Percentiles rank a stretch among this genome's conserved stretches.
These are phyloP conservation scores for Leccinum ochraceum DNA, from an alignment of 768 basidiomycete species.

Conservation along the genomic window DNA sequence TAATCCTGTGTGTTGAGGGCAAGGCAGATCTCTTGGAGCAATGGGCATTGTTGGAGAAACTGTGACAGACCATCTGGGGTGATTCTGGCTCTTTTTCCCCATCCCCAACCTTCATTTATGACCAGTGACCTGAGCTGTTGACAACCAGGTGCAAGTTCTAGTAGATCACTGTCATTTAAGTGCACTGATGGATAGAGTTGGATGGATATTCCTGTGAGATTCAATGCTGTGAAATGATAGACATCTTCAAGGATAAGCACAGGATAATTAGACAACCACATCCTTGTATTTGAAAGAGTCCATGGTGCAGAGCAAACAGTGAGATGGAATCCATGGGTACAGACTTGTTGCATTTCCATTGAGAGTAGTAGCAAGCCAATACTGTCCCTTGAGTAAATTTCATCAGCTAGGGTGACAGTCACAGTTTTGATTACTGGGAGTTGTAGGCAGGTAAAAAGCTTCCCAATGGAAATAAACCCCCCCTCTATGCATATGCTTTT, in stretches of 20 bases:
- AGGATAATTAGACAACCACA: background rate
- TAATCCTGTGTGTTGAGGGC: background rate
- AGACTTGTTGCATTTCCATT: background rate
- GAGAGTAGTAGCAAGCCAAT: background rate
- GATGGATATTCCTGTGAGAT: background rate
- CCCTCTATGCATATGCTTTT: background rate
- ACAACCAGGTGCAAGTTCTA: background rate
- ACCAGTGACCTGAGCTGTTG: no score
- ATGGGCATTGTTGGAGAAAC: background rate
- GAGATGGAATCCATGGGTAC: background rate
- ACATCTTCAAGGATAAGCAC: background rate
- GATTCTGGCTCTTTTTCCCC: no score
- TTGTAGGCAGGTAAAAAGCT: background rate
- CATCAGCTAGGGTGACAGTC: background rate
- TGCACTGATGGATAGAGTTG: background rate
- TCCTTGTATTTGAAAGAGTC: no score
- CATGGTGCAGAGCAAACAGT: background rate
- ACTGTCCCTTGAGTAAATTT: background rate
- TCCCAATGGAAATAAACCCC: background rate
- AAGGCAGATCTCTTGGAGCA: background rate
- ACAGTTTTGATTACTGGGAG: background rate
- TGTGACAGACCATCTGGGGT: background rate
- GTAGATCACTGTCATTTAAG: background rate
- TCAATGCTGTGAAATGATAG: background rate
- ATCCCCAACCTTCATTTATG: no score